Percentiles rank a stretch among this genome's conserved stretches.
Conservation (phyloP, 495 filamentous ascomycete species). For the Trichoderma virens region DNA sequence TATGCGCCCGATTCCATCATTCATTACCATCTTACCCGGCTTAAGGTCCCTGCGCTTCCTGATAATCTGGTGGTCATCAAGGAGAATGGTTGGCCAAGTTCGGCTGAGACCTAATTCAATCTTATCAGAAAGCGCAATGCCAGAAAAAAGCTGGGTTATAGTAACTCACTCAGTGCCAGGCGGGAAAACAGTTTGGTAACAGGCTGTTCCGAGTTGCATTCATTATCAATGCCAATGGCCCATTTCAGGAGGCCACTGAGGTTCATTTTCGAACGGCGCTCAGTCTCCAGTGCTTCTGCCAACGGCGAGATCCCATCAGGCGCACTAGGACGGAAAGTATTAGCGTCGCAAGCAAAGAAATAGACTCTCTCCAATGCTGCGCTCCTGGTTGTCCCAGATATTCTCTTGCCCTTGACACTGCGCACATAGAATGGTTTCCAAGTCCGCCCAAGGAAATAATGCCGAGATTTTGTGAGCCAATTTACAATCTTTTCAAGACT, state of each 20-base stretch:
- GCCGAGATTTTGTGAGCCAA: conserved; percentile 31
- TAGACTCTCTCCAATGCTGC: conserved; percentile 20
- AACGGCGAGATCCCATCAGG: conserved; percentile 19
- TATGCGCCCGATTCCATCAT: conserved; percentile 72
- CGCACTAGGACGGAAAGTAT: conserved; percentile 19
- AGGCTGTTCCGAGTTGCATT: conserved; percentile 30
- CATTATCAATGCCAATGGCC: conserved; percentile 27
- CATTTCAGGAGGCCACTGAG: conserved; percentile 31
- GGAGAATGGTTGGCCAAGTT: conserved; percentile 28
- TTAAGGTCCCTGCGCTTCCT: conserved; percentile 26
- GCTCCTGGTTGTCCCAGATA: not conserved
- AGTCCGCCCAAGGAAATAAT: conserved; percentile 32
- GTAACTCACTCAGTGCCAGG: conserved; percentile 30
- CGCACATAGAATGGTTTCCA: conserved; percentile 42
- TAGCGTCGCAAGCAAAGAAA: conserved; percentile 38
- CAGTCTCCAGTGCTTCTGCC: conserved; percentile 21
- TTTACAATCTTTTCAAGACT: conserved; percentile 9
- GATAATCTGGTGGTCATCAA: conserved; percentile 30
- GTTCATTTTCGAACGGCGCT: conserved; percentile 20
- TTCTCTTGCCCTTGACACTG: conserved; percentile 27
- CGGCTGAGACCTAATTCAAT: conserved; percentile 29
- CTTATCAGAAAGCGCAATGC: not conserved
- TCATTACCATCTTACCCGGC: conserved; percentile 54
- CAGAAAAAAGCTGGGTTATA: not conserved
- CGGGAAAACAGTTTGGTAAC: conserved; percentile 32